Evolutionary conservation across 2,329 filamentous ascomycete species (phyloP), one percentile per base, ranked within the genome.

Genomic region (Fusarium sp.): DNA sequence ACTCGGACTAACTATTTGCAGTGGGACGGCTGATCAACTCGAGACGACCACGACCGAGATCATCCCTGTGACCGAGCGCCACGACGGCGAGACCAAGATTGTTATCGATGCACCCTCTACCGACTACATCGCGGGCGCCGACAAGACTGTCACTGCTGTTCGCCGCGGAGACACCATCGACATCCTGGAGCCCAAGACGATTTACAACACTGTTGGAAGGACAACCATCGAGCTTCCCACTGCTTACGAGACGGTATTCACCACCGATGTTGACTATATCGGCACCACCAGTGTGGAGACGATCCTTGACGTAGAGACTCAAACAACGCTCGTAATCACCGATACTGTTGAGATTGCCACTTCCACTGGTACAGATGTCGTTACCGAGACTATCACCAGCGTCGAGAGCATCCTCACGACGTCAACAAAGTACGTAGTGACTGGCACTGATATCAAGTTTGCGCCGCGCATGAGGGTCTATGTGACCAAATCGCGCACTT

Each of bases 381-480:
- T 22, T 11, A 59, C 55, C 6, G 32, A 50, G 4, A 63, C 59
- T 1, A 14, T 35, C 9, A 55, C 53, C 17, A 62, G 30, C 14
- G 33, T 65, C 3, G 57, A 66, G 4, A 59, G 33, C 7, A 50
- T 59, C 6, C 45, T 37, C 22, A 49, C 46, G 5, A 66, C 62
- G 1, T 54, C 59, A 7, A 66, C 59, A 1, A 33, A 52, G 25
- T 50, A 49, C 4, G 23, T 64, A 4, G 52, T 56, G 6, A 63
- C 52, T 1, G 52, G 53, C 4, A 65, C 53, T 13, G 43, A 25
- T n/a, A 41, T 58, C 43, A 40, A 25, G 19, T 19, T 45, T 15
- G 44, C 54, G 3, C 62, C 58, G 0, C 45, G 48, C 10, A 50
- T 57, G 17, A 57, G 57, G 4, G n/a, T 56, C 10, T 20, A 51